These are phyloP conservation scores for Trichomonas vaginalis DNA, from an alignment of 208 protist genomes.

Conservation along the genomic window DNA sequence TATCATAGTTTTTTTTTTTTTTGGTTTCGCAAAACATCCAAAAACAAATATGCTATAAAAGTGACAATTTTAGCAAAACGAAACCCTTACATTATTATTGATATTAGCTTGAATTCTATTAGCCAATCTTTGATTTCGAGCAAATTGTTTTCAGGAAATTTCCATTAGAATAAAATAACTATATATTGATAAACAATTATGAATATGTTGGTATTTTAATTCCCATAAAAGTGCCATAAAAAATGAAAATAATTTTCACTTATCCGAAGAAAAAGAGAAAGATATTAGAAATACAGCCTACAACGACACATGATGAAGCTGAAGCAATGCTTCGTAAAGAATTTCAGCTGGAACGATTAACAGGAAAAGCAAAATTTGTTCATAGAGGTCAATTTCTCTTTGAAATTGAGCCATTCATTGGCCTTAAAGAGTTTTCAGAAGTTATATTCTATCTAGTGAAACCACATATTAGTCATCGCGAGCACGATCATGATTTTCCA, in stretches of 20 bases:
- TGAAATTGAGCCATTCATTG: neutral
- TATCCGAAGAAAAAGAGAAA: neutral
- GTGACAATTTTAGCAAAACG: no score
- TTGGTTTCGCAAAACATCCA: no score
- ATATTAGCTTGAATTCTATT: no score
- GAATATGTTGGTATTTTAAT: no score
- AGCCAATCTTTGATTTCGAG: no score
- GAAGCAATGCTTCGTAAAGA: neutral
- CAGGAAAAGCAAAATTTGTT: neutral
- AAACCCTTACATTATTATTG: no score
- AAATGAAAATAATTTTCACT: neutral
- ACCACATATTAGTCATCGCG: neutral
- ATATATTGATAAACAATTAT: no score
- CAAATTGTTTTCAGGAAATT: no score
- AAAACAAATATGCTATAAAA: no score
- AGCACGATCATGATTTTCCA: neutral
- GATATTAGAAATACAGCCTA: neutral
- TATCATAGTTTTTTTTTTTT: no score
- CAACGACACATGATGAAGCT: neutral
- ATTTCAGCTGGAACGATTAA: neutral
- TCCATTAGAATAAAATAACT: no score
- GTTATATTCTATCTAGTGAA: neutral
- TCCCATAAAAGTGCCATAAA: no score
- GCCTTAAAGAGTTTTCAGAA: neutral
- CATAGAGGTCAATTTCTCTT: neutral